These are phyloP conservation scores for Leccinum imitatum DNA, from an alignment of 768 basidiomycete genomes.

Conservation along the genomic window DNA sequence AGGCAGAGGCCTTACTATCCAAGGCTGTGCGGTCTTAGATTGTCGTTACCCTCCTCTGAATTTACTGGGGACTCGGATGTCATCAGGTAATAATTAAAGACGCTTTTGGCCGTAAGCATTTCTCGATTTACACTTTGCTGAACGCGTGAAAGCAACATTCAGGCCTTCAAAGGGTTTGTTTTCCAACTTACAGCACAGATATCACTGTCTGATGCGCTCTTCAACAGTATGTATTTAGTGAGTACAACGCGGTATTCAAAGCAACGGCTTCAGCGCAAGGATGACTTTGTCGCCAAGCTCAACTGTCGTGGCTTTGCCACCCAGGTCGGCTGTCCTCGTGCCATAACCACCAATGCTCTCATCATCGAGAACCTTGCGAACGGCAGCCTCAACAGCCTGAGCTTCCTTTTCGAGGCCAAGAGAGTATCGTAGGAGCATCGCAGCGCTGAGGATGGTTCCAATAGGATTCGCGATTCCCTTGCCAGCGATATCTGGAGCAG, in stretches of 20 bases:
- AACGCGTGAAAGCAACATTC: not conserved
- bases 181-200: not conserved
- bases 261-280: slow-evolving; percentile 60
- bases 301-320: slow-evolving; percentile 70
- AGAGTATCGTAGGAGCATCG: slow-evolving; percentile 93
- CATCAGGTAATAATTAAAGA: not conserved
- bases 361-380: slow-evolving; percentile 82
- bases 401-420: slow-evolving; percentile 87
- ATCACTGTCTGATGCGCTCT: not conserved
- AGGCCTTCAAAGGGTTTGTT: not conserved
- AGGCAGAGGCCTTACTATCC: not conserved
- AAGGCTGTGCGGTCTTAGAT: slow-evolving; percentile 6
- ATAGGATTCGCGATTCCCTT: slow-evolving; percentile 92
- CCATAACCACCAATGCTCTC: slow-evolving; percentile 69
- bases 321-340: slow-evolving; percentile 82
- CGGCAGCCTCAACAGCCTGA: slow-evolving; percentile 84
- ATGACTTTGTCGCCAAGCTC: slow-evolving; percentile 86
- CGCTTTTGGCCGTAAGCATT: not conserved
- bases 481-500: slow-evolving; percentile 95
- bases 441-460: slow-evolving; percentile 92
- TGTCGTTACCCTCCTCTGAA: not conserved
- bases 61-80: not conserved
- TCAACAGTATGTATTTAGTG: not conserved
- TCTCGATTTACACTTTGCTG: not conserved
- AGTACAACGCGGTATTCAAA: slow-evolving; percentile 35